These are phyloP conservation scores for Crithidia bombi DNA, from an alignment of 208 protist species.

Conservation along the genomic window DNA sequence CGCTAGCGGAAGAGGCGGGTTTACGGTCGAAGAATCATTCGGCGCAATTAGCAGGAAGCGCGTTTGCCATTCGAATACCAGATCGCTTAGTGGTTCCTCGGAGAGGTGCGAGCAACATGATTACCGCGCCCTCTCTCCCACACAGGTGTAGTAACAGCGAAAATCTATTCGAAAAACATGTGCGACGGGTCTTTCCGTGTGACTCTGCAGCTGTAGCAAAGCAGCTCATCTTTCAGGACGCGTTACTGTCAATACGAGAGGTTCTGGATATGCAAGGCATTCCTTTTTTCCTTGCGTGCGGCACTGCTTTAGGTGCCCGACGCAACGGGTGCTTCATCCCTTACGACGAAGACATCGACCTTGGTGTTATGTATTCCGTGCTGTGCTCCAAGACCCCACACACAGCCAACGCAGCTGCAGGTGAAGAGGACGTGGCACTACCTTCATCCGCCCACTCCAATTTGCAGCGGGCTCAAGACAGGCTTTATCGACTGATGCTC, in stretches of 20 bases:
- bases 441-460: background rate
- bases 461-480: constrained; percentile 16
- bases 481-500: constrained; percentile 39
- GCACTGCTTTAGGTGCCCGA: constrained; percentile 81
- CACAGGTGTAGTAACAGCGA: background rate
- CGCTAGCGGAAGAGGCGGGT: background rate
- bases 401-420: background rate
- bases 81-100: background rate
- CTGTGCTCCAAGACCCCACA: background rate
- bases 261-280: constrained; percentile 32
- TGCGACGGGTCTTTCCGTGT: constrained; percentile 7
- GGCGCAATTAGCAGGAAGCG: background rate
- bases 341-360: constrained; percentile 88
- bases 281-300: constrained; percentile 82
- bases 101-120: no score
- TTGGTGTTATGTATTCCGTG: constrained; percentile 79
- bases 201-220: constrained; percentile 24
- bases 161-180: constrained; percentile 25
- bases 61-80: constrained; percentile 16
- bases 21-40: background rate
- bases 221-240: constrained; percentile 68
- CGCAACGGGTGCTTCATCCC: constrained; percentile 86
- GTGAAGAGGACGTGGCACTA: background rate
- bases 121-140: background rate
- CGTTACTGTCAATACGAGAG: constrained; percentile 59